Evolutionary conservation across 192 early-diverging fungal species (phyloP).

Genomic region (Allomyces macrogynus): DNA sequence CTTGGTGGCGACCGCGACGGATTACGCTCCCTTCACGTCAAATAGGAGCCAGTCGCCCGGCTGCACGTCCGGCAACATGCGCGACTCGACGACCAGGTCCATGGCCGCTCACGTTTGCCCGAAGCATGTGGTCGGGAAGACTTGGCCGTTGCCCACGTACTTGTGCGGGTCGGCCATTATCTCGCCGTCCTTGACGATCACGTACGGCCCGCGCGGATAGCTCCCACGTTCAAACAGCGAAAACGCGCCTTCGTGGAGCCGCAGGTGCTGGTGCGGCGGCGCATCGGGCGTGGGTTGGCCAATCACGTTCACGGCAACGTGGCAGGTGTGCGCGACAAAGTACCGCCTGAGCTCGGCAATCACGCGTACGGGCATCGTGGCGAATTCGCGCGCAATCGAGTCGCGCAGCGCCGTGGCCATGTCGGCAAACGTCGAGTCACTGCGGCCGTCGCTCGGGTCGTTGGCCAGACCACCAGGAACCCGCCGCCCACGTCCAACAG

Average conservation of each 20-base stretch:
- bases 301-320: constrained; percentile 72
- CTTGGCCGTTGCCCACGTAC: too few species aligned
- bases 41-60: constrained; percentile 91
- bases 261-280: too few species aligned
- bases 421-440: constrained; percentile 63
- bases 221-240: too few species aligned
- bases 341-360: constrained; percentile 97
- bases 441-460: constrained; percentile 16
- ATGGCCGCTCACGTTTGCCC: constrained; percentile 97
- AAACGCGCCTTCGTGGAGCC: too few species aligned
- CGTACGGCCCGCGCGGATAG: too few species aligned
- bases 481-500: constrained; percentile 84
- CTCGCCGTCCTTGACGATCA: too few species aligned
- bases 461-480: constrained; percentile 45
- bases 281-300: constrained; percentile 30
- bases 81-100: constrained; percentile 59
- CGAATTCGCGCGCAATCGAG: constrained; percentile 62
- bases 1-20: constrained; percentile 63
- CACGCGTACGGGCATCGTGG: constrained; percentile 48
- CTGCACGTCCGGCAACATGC: constrained; percentile 55
- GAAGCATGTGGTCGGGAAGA: constrained; percentile 22
- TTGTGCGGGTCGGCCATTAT: too few species aligned
- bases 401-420: constrained; percentile 56
- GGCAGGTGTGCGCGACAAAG: constrained; percentile 81
- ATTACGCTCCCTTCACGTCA: constrained; percentile 94